These are phyloP conservation scores for Ascochyta clinopodiicola DNA, from an alignment of 2,329 filamentous ascomycete species.

Conservation along the genomic window DNA sequence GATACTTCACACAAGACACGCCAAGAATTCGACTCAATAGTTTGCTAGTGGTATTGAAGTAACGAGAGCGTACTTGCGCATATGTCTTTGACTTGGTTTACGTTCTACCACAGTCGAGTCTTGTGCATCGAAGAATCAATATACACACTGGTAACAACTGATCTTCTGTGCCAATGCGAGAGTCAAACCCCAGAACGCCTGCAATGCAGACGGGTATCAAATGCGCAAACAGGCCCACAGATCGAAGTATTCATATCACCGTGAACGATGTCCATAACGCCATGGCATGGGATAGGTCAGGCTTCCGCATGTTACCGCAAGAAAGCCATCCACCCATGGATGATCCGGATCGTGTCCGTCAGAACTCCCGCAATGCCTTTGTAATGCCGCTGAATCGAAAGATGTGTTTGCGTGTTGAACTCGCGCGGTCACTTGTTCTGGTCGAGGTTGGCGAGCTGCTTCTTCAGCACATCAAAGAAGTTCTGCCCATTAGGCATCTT, in stretches of 20 bases:
- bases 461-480: slow-evolving; percentile 55
- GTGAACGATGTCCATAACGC: slow-evolving; percentile 34
- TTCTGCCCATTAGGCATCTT: slow-evolving; percentile 54
- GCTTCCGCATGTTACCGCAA: slow-evolving; percentile 21
- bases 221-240: slow-evolving; percentile 21
- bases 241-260: slow-evolving; percentile 9
- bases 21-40: neutral
- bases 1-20: neutral
- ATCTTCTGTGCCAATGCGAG: neutral
- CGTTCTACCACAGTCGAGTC: neutral
- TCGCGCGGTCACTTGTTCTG: slow-evolving; percentile 42
- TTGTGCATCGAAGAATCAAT: neutral
- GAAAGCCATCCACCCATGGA: slow-evolving; percentile 16
- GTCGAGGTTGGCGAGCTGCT: slow-evolving; percentile 52
- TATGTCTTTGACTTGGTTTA: neutral
- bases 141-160: neutral
- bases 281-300: slow-evolving; percentile 24
- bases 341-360: slow-evolving; percentile 23
- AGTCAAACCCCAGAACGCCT: slow-evolving; percentile 18
- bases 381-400: slow-evolving; percentile 44
- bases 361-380: slow-evolving; percentile 46
- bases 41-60: neutral
- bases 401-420: slow-evolving; percentile 20
- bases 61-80: neutral
- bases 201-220: slow-evolving; percentile 38